Conservation (phyloP, 163 green algal genomes). For the Chlorella variabilis region DNA sequence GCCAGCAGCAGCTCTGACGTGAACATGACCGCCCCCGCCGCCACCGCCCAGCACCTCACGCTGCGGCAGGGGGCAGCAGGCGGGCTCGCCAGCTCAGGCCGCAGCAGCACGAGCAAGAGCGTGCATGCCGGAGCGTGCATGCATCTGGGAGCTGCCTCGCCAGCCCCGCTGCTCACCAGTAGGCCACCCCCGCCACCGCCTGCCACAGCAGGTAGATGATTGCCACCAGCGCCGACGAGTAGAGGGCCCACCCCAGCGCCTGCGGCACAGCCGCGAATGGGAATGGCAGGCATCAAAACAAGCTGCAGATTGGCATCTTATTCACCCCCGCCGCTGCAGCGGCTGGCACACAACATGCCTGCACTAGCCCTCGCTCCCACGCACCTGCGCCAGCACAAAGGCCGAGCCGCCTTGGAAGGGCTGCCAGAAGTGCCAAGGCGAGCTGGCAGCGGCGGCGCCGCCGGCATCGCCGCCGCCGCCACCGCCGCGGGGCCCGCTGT, state of each 20-base stretch:
- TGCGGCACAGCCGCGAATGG: too few relatives aligned
- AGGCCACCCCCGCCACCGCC: constrained; percentile 64
- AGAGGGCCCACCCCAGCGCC: constrained; percentile 81
- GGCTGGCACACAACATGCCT: too few relatives aligned
- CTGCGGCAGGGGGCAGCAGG: neutral
- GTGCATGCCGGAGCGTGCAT: neutral
- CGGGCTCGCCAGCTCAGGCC: too few relatives aligned
- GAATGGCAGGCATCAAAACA: too few relatives aligned
- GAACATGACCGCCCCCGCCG: constrained; percentile 68
- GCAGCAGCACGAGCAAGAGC: neutral
- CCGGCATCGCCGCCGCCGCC: neutral
- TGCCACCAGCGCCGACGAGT: constrained; percentile 64
- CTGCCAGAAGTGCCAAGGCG: constrained; percentile 84
- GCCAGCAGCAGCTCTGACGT: constrained; percentile 69
- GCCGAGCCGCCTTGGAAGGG: constrained; percentile 76
- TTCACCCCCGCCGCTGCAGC: too few relatives aligned
- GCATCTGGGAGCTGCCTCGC: too few relatives aligned
- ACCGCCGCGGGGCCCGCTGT: constrained; percentile 15
- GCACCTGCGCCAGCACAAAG: constrained; percentile 80
- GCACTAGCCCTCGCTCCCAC: too few relatives aligned
- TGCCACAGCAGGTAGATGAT: constrained; percentile 55
- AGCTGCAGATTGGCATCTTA: too few relatives aligned
- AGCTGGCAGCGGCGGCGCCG: neutral
- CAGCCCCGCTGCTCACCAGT: constrained; percentile 17
- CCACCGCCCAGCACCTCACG: constrained; percentile 67